Percentiles rank a stretch among this genome's conserved stretches.
These are phyloP conservation scores for Phaeotremella skinneri DNA, from an alignment of 768 basidiomycete genomes.

Conservation along the genomic window DNA sequence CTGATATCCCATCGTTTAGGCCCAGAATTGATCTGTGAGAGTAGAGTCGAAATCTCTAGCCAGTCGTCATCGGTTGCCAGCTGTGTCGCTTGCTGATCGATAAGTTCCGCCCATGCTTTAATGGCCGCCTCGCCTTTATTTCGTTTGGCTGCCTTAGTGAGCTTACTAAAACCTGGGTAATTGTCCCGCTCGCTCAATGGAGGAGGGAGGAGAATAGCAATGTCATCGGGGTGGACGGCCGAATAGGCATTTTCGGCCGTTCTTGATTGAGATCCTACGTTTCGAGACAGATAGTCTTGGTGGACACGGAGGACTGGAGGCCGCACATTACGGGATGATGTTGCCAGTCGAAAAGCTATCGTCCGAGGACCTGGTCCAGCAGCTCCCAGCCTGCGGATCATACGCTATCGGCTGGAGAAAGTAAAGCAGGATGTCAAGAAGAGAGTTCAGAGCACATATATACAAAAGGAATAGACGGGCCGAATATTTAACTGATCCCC, in stretches of 20 bases:
- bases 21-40: background rate
- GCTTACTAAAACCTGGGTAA: background rate
- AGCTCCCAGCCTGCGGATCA: background rate
- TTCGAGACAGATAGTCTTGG: background rate
- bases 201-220: background rate
- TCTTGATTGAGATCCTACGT: background rate
- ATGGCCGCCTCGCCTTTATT: background rate
- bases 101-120: background rate
- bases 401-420: background rate
- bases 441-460: too few relatives aligned
- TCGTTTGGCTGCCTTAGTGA: background rate
- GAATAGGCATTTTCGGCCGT: too few relatives aligned
- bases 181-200: background rate
- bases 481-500: too few relatives aligned
- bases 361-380: background rate
- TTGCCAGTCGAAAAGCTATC: background rate
- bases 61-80: background rate
- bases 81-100: background rate
- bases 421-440: too few relatives aligned
- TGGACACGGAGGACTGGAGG: too few relatives aligned
- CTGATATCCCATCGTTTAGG: background rate
- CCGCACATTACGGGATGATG: too few relatives aligned
- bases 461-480: too few relatives aligned
- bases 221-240: too few relatives aligned
- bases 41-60: background rate